Evolutionary conservation across 1,284 basidiomycete genomes (phyloP), one percentile per base, ranked within the genome.

Genomic region (Neolentinus lepideus): DNA sequence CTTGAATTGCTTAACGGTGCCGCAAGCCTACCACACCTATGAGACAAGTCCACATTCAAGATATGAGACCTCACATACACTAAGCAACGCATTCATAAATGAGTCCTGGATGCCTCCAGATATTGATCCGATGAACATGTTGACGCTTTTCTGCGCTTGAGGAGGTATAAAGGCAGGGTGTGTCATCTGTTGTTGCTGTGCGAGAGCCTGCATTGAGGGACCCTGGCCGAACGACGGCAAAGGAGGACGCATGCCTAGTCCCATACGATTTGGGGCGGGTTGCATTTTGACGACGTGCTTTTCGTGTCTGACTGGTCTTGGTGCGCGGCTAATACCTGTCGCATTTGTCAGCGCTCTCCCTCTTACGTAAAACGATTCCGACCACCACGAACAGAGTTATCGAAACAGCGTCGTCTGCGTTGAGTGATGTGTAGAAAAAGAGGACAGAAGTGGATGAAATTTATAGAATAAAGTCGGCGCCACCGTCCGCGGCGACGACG

Each of bases 41-140:
- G 47, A 21, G 35, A 24, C 27, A 52, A 31, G 16, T 54, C 45
- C 10, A 56, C 31, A 25, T 3, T 31, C 47, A 25, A 52, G 35
- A 35, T 51, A 43, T 9, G 3, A 51, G 1, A 26, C n/a, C 50
- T 1, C 14, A 79, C 89, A 64, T 65, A 94, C 93, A 58, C 79
- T 74, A 36, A 98, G 78, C 38, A 98, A 76, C 57, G 83, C 78
- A 61, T 88, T 89, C 52, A 98, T 70, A 57, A 90, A 91, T 0
- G 67, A 62, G 67, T 98, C 93, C 0, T 85, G 86, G 59, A 97
- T 92, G 2, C 94, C 95, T 24, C 92, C 90, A 1, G 94, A 92
- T 69, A 98, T 98, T 60, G 91, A 91, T n/a, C 94, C 94, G 21
- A 98, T 87, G 64, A 97, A 98, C 12, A 96, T 76, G 0, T 85